Percentiles rank a stretch among this genome's conserved stretches.
Evolutionary conservation across 169 alveolate genomes (phyloP).

Genomic region (Blepharisma undulans): DNA sequence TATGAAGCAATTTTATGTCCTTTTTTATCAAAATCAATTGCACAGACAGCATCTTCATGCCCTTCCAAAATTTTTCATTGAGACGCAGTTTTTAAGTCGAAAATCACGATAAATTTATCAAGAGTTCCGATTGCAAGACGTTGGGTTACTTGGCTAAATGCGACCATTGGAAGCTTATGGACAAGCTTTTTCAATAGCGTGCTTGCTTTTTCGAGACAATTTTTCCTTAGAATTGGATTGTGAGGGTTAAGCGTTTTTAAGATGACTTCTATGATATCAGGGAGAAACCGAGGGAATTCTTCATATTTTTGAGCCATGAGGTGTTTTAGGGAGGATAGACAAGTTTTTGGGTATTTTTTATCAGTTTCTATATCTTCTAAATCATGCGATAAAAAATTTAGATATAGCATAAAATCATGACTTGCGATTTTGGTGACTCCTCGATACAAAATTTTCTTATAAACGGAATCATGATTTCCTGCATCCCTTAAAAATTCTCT

Average conservation of each 20-base stretch:
- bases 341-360: neutral
- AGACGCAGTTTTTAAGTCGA: slow-evolving; percentile 16
- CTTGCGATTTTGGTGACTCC: neutral
- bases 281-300: neutral
- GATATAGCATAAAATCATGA: neutral
- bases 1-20: neutral
- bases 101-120: neutral
- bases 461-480: neutral
- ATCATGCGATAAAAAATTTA: neutral
- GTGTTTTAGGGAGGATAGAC: neutral
- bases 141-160: neutral
- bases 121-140: slow-evolving; percentile 5
- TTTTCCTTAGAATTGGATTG: neutral
- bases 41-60: neutral
- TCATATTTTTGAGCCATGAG: neutral
- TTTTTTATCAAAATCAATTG: neutral
- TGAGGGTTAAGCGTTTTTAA: slow-evolving; percentile 23
- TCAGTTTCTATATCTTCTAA: neutral
- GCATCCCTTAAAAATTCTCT: neutral
- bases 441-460: neutral
- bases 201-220: neutral
- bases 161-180: neutral
- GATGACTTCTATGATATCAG: neutral
- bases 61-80: slow-evolving; percentile 17
- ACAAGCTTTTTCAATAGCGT: neutral